These are phyloP conservation scores for Acmispon strigosus DNA, from an alignment of 306 rosid genomes.

Conservation along the genomic window DNA sequence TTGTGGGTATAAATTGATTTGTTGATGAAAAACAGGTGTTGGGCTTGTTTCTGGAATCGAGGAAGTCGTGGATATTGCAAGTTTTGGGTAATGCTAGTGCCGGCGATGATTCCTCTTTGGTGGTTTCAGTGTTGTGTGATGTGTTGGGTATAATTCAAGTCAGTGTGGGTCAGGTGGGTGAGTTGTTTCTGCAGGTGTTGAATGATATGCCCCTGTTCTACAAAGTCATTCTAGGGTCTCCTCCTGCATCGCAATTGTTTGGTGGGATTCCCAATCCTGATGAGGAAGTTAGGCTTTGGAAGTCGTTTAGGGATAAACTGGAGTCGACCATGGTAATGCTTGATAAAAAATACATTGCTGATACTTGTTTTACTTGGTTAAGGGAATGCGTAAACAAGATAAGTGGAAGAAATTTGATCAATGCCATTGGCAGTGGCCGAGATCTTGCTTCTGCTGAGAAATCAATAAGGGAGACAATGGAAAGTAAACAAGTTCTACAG, in stretches of 20 bases:
- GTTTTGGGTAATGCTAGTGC: constrained; percentile 47
- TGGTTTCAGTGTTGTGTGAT: constrained; percentile 73
- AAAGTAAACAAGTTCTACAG: constrained; percentile 79
- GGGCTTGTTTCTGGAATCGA: constrained; percentile 64
- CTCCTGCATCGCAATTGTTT: constrained; percentile 83
- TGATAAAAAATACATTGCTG: constrained; percentile 64
- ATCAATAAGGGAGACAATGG: constrained; percentile 84
- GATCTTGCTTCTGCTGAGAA: constrained; percentile 88
- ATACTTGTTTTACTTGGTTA: constrained; percentile 68
- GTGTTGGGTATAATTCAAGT: constrained; percentile 85
- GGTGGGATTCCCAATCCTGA: constrained; percentile 98
- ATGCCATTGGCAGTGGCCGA: constrained; percentile 62
- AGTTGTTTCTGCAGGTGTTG: constrained; percentile 78
- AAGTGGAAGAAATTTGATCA: constrained; percentile 64
- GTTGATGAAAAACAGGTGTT: constrained; percentile 33
- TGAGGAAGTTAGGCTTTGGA: constrained; percentile 96
- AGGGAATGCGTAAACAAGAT: constrained; percentile 68
- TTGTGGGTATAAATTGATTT: constrained; percentile 6
- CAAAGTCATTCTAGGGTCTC: constrained; percentile 65
- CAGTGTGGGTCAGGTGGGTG: constrained; percentile 89
- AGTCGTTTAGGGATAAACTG: constrained; percentile 67
- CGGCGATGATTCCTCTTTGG: constrained; percentile 38
- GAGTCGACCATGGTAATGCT: constrained; percentile 65
- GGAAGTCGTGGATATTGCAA: constrained; percentile 74
- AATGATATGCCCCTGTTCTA: constrained; percentile 91